Evolutionary conservation across 306 rosid species (phyloP), one percentile per base, ranked within the genome.

Genomic region (Alnus rubra): DNA sequence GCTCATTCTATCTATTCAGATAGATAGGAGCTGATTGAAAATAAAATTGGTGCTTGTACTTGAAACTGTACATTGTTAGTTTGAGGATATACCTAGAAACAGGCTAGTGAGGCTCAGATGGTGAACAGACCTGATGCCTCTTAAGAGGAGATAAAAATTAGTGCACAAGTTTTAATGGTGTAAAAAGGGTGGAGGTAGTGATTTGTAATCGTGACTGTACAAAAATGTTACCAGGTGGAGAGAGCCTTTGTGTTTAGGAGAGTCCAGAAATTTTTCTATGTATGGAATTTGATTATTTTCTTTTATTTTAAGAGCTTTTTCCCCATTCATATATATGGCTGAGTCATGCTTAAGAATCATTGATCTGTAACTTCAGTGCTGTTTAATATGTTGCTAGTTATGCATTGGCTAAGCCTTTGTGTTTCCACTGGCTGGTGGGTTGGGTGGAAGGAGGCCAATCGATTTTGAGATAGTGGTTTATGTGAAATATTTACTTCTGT

Each of bases 21-120:
- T 88, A 73, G 84, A 76, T 62, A 73, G 75, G 76, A 80, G 85
- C 88, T 51, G 55, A 81, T 63, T 73, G 78, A 48, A 85, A 88
- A 85, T 79, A 86, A 88, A 79, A 64, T 83, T n/a, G 86, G 71
- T 79, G 86, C 89, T 78, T 85, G 87, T 83, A 78, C 79, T 79
- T 77, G 58, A 77, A 78, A 83, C 87, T 88, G 89, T 88, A 84
- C 89, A 88, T 88, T 86, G 82, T 83, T 88, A 80, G 85, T 70
- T 80, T 65, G 87, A 84, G 86, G 78, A 76, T 88, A 79, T 86
- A 85, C 86, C 84, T 77, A 88, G 87, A 81, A 78, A 80, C 75
- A 79, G 82, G 83, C 76, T 81, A 85, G 84, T 74, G 87, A 75
- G 87, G 84, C 80, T 70, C 83, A 69, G 87, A 77, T 45, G 86